Base-by-base conservation (phyloP, 768 basidiomycete genomes). In the Boletus insuetus region DNA sequence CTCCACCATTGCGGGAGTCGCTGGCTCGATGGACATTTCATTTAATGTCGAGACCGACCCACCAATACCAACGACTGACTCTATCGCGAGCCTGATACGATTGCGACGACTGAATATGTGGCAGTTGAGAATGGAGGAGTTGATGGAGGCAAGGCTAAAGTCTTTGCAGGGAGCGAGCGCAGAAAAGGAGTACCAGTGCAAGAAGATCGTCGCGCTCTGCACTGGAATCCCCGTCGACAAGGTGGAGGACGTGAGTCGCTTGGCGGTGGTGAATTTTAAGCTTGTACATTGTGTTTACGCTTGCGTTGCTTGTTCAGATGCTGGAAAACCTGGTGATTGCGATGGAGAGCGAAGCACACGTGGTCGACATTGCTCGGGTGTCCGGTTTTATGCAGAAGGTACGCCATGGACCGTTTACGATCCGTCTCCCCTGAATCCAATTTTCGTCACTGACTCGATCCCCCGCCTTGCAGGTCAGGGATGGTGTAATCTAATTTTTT, bases 311-410 rank as follows among this genome's bases (percentile, higher is more conserved):
- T 53, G 62, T 59, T 47, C 64, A 91, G 87, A 87, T 91, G 84
- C 77, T 96, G 51, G 91, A 91, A 60, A 85, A 88, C 59, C 78
- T 97, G 48, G 81, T 95, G 29, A 76, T 89, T 59, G 92, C 94
- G 31, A 83, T 97, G 48, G 92, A 96, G 69, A 94, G 91, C 64
- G 93, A 95, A 64, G 74, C 87, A 3, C 84, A 88, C 55, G 80
- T 88, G 53, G 83, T 89, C 31, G 93, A 94, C 69, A 84, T 94
- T 50, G 84, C 84, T 42, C 84, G 91, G 51, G 88, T 95, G 39
- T 91, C 91, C 45, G 89, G 87, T 2, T 94, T 95, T 70, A 89
- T 95, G 89, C 89, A 91, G 70, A 94, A 91, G 79, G 89, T 89
- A 48, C 26, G 76, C 51, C 17, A 6, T n/a, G 11, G 52, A 14